These are phyloP conservation scores for Pythium sukuiense DNA, from an alignment of 352 stramenopile genomes.

Conservation along the genomic window DNA sequence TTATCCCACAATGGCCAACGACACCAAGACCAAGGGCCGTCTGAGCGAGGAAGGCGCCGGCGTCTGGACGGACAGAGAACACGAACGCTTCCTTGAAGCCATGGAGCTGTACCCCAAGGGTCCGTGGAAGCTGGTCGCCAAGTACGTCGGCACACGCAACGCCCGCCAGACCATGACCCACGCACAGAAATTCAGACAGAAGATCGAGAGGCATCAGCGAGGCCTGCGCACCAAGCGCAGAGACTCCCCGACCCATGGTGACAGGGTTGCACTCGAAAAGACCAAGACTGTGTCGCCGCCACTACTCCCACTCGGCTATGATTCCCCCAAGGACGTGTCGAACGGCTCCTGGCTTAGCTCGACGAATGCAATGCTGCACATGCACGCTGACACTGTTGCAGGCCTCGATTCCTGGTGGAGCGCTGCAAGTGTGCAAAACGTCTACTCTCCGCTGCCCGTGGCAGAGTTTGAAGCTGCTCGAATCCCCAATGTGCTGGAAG, in stretches of 20 bases:
- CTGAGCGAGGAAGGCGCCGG: constrained; percentile 27
- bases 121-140: constrained; percentile 40
- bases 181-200: constrained; percentile 38
- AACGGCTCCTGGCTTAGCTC: constrained; percentile 12
- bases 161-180: constrained; percentile 33
- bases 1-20: constrained; percentile 18
- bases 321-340: constrained; percentile 26
- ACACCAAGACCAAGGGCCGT: constrained; percentile 17
- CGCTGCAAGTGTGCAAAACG: background rate
- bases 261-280: background rate
- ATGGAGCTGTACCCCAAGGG: constrained; percentile 37
- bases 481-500: background rate
- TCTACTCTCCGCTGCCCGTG: background rate
- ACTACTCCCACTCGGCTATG: constrained; percentile 19
- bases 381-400: background rate
- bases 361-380: constrained; percentile 17
- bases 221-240: constrained; percentile 28
- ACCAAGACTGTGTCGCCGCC: background rate
- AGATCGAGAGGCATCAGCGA: constrained; percentile 33
- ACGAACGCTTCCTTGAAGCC: constrained; percentile 37
- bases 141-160: constrained; percentile 32
- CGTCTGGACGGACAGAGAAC: constrained; percentile 37
- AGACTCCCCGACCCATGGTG: background rate
- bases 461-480: background rate
- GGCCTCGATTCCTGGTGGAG: background rate